Percentiles rank a stretch among this genome's conserved stretches.
Conservation (phyloP, 2,329 filamentous ascomycete genomes). For the Hymenoscyphus infarciens region DNA sequence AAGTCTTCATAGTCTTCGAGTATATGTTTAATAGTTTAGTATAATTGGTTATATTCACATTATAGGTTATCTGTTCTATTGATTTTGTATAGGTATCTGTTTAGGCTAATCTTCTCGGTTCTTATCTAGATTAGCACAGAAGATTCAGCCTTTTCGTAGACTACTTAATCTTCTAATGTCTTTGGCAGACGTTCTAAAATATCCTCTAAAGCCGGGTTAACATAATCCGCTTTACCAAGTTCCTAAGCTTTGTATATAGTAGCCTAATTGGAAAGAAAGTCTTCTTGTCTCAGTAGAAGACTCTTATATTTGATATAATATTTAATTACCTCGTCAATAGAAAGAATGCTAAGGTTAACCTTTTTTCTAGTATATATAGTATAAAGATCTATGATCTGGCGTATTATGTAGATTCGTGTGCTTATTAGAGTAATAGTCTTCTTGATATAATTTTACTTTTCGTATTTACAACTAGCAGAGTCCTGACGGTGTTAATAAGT, state of each 20-base stretch:
- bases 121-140: no score
- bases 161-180: neutral
- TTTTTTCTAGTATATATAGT: neutral
- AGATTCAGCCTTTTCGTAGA: no score
- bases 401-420: neutral
- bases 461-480: neutral
- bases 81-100: no score
- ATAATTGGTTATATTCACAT: no score
- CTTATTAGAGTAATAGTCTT: neutral
- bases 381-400: neutral
- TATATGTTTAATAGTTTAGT: no score
- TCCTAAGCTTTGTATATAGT: neutral
- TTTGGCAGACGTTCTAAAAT: neutral
- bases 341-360: neutral
- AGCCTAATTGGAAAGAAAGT: neutral
- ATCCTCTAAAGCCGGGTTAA: neutral
- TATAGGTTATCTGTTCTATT: no score
- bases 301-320: neutral
- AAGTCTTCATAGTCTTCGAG: no score
- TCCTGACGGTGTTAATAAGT: neutral
- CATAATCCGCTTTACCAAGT: neutral
- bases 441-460: neutral
- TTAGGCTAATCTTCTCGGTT: no score
- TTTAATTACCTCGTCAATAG: neutral
- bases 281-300: neutral